Evolutionary conservation across 2,329 filamentous ascomycete genomes (phyloP), one percentile per base, ranked within the genome.

Genomic region (Neonectria coccinea): DNA sequence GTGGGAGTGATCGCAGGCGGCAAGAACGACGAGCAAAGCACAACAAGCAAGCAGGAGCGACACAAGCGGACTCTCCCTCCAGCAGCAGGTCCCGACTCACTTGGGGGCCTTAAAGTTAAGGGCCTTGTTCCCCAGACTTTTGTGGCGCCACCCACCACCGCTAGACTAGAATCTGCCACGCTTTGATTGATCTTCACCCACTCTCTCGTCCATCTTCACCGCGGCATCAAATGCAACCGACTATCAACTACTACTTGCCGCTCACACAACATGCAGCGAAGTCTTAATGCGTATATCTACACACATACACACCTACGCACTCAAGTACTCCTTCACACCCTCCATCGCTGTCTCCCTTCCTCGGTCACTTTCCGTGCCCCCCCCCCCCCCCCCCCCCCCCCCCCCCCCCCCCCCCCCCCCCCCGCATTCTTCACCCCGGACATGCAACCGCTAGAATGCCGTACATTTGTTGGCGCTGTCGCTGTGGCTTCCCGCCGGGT

Each of bases 321-420:
- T 18, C 9, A 10, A 20, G n/a, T 18, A 44, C 18, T 18, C 42
- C 18, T 22, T 22, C 42, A 45, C 42, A 12, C 52, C 10, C 52
- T 44, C 53, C 11, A n/a, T 31, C 54, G 25, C 25, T 25, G 25
- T 11, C 29, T 56, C 27, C 39, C 41, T 31, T 20, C 27, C 57
- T 64, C 62, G 62, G 62, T 33, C 62, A 64, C 62, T 61, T 64
- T 64, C 62, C 62, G 62, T 56, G 33, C 29, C 53, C 44, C 10
- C 16, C 22, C 47, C 62, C 62, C 57, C 22, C 47, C 62, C 62
- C 57, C 22, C 47, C 62, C 62, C 57, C 22, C 47, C 62, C 62
- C 57, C n/a, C n/a, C 29, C 53, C 44, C 10, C 16, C 48, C 62
- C 62, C 57, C 16, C 20, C 20, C 20, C 20, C 20, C 22, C 47